Evolutionary conservation across 371 early-diverging fungal species (phyloP).

Genomic region (Vavraia culicis): DNA sequence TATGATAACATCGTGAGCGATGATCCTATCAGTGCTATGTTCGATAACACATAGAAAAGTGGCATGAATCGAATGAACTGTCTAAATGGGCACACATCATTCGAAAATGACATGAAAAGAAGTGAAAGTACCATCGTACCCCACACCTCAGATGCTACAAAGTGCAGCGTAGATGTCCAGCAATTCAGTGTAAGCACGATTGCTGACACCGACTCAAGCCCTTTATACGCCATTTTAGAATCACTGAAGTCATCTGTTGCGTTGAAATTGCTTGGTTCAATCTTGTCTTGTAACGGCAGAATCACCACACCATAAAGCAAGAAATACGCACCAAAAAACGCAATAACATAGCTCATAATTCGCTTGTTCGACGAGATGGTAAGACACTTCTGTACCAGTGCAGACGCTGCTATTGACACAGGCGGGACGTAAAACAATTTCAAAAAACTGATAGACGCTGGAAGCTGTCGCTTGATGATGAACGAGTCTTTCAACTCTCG

Average conservation of each 20-base stretch:
- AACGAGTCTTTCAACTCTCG: conserved; percentile 44
- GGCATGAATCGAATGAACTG: conserved; percentile 43
- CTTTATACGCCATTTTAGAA: conserved; percentile 24
- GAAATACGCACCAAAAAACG: conserved; percentile 37
- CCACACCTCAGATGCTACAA: conserved; percentile 43
- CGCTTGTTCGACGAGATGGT: conserved; percentile 19
- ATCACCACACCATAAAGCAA: conserved; percentile 28
- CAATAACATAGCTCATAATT: conserved; percentile 34
- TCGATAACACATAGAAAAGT: conserved; percentile 39
- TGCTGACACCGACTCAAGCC: conserved; percentile 23
- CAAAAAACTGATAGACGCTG: conserved; percentile 39
- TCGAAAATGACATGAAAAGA: conserved; percentile 41
- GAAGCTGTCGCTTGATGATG: conserved; percentile 40
- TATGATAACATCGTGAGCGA: conserved; percentile 22
- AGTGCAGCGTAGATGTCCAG: conserved; percentile 41
- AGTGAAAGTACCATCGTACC: conserved; percentile 41
- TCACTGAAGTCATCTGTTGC: conserved; percentile 36
- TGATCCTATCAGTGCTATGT: conserved; percentile 36
- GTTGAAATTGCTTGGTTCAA: conserved; percentile 29
- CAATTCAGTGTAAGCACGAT: conserved; percentile 36
- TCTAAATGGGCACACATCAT: conserved; percentile 40
- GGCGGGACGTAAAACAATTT: conserved; percentile 40
- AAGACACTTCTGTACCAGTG: conserved; percentile 38
- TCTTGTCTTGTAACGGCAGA: conserved; percentile 29
- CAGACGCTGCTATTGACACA: conserved; percentile 27